Base-by-base conservation (phyloP, 495 filamentous ascomycete genomes). In the Mycothermus thermophilus region DNA sequence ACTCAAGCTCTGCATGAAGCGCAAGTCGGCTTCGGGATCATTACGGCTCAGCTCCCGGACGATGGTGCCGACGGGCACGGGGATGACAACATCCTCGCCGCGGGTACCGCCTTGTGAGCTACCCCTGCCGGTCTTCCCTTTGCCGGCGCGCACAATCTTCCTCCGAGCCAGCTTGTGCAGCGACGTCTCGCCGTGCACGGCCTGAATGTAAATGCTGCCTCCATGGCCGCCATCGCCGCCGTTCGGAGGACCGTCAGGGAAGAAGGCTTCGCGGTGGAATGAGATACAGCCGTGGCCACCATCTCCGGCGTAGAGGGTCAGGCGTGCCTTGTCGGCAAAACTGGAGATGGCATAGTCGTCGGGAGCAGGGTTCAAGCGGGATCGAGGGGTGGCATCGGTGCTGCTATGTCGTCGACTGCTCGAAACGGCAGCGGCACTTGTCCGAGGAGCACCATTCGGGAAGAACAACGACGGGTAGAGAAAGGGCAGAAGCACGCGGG, bases 261-360 rank as follows among this genome's bases (percentile, higher is more conserved):
- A 65, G 54, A 74, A 96, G 38, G 86, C 86, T 46, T 97, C 90
- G 2, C 86, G 75, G 24, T 92, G 63, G 54, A 92, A 97, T 0
- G 90, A 87, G 32, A 94, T 79, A 51, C 90, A 97, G 32, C 90
- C 90, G 45, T 93, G 70, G 0, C 90, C 90, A 11, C 90, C 90
- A 16, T 66, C 45, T 4, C 90, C 90, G 6, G 87, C 76, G 38
- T 79, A 63, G 16, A 94, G 49, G 5, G 69, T 79, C 6, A 95
- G 52, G 22, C 72, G 69, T 35, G 86, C 86, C 50, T 82, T 79
- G 56, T 97, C 90, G 42, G 81, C 73, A 48, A 97, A 97, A 20
- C 78, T 75, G 4, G 82, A 76, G 18, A 72, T 67, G 24, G 77
- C 71, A 58, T 90, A 96, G 49, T 92, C 81, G 44, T 79, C 79